Percentiles rank a stretch among this genome's conserved stretches.
Conservation (phyloP, 768 basidiomycete species). For the Boletus insuetus region DNA sequence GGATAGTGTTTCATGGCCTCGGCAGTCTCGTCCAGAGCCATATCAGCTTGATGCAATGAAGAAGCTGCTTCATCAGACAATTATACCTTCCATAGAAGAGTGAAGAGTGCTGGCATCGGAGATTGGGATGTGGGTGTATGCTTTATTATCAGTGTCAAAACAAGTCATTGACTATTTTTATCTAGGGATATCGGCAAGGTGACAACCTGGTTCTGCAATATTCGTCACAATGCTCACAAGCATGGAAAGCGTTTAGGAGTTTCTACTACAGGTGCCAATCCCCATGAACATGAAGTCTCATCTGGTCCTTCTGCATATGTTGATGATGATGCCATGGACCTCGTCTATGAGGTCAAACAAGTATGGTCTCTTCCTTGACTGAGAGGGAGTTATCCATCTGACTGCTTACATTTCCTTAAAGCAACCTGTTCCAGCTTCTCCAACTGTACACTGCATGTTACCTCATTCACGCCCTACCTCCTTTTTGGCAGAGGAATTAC, state of each 20-base stretch:
- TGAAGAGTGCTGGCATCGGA: conserved; percentile 69
- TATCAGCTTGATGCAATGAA: conserved; percentile 75
- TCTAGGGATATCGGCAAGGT: conserved; percentile 77
- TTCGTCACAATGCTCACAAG: conserved; percentile 75
- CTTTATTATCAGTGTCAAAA: background rate
- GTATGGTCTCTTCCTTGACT: too few relatives aligned
- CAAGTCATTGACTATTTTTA: conserved; percentile 12
- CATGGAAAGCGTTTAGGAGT: conserved; percentile 52
- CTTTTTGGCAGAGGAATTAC: too few relatives aligned
- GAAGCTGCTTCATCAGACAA: conserved; percentile 61
- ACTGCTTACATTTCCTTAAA: too few relatives aligned
- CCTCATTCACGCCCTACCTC: too few relatives aligned
- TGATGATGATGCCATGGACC: conserved; percentile 48
- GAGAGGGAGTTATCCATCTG: too few relatives aligned
- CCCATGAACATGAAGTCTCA: conserved; percentile 47
- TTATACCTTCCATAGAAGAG: conserved; percentile 78
- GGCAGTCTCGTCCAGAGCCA: conserved; percentile 76
- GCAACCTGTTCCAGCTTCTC: too few relatives aligned
- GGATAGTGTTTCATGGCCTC: conserved; percentile 48
- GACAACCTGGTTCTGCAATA: conserved; percentile 86
- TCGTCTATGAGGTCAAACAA: conserved; percentile 34
- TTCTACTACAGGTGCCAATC: conserved; percentile 34
- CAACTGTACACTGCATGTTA: too few relatives aligned
- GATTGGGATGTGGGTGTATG: conserved; percentile 65
- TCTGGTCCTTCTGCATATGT: conserved; percentile 50